These are phyloP conservation scores for Teratosphaeria pseudoeucalypti DNA, from an alignment of 2,329 filamentous ascomycete species.

Conservation along the genomic window DNA sequence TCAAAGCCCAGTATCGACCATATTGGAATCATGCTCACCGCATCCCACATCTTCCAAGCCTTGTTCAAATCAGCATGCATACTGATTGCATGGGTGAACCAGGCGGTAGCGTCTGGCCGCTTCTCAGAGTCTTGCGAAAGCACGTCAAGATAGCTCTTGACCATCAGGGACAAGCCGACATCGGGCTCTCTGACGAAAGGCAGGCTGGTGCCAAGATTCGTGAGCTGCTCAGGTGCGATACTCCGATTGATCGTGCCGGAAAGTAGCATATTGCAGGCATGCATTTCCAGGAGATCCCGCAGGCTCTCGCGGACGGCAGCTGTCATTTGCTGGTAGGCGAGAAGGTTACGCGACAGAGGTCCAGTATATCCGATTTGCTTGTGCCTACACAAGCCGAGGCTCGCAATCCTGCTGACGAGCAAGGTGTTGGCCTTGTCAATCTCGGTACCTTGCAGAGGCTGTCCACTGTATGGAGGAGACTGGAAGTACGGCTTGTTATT, in stretches of 20 bases:
- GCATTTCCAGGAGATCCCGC: conserved; percentile 74
- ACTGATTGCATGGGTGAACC: conserved; percentile 51
- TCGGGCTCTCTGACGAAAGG: conserved; percentile 62
- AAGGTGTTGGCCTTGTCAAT: conserved; percentile 67
- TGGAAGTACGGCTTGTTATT: conserved; percentile 58
- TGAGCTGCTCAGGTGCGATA: conserved; percentile 35
- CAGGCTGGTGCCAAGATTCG: conserved; percentile 57
- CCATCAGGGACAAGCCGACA: conserved; percentile 65
- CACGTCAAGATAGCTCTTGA: conserved; percentile 70
- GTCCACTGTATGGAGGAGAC: conserved; percentile 41
- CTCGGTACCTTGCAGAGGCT: conserved; percentile 48
- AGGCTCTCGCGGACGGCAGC: conserved; percentile 68
- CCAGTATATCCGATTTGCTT: conserved; percentile 85
- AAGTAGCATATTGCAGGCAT: conserved; percentile 69
- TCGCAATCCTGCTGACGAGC: conserved; percentile 77
- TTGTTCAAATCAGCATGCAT: conserved; percentile 48
- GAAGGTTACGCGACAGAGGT: conserved; percentile 77
- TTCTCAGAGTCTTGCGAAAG: conserved; percentile 46
- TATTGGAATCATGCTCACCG: conserved; percentile 34
- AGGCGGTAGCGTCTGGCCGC: conserved; percentile 43
- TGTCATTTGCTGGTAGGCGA: conserved; percentile 76
- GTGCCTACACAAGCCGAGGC: conserved; percentile 72
- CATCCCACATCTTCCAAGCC: conserved; percentile 56
- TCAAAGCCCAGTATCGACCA: neutral
- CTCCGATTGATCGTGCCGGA: conserved; percentile 67